A percentile compares a stretch with the other conserved stretches of the same genome.
Conservation (phyloP, 176 grass and related monocot species). For the Lolium perenne region DNA sequence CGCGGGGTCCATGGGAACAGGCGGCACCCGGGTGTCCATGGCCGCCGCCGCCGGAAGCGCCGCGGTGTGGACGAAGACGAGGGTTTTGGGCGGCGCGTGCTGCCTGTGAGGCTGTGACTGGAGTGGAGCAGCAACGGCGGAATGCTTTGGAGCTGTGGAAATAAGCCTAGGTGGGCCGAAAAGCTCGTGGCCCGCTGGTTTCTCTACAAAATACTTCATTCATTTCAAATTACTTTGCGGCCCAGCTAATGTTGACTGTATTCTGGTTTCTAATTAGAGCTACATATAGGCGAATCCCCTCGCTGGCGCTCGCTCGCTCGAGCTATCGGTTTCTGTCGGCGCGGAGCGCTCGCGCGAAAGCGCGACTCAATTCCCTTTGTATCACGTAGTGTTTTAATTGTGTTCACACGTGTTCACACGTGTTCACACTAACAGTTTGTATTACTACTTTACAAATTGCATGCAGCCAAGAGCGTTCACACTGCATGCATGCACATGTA, state of each 20-base stretch:
- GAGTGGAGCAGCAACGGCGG: not conserved
- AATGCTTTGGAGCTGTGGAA: not conserved
- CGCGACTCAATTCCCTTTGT: no score
- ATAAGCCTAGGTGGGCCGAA: not conserved
- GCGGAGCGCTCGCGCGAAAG: no score
- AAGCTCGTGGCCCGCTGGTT: not conserved
- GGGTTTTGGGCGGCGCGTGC: not conserved
- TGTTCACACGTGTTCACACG: no score
- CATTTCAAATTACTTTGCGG: not conserved
- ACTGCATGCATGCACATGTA: no score
- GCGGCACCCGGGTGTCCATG: not conserved
- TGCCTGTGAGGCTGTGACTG: not conserved
- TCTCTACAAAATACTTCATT: not conserved
- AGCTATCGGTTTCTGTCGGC: no score
- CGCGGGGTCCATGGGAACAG: not conserved
- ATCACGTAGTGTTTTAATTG: no score
- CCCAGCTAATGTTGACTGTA: not conserved
- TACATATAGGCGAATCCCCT: no score
- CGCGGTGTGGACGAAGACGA: not conserved
- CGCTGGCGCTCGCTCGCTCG: no score
- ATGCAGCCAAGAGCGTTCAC: no score
- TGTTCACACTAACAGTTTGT: no score
- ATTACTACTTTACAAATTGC: no score
- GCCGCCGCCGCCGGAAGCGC: not conserved
- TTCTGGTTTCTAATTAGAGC: no score